Conservation (phyloP, 208 protist genomes). For the Acanthamoeba castellanii region DNA sequence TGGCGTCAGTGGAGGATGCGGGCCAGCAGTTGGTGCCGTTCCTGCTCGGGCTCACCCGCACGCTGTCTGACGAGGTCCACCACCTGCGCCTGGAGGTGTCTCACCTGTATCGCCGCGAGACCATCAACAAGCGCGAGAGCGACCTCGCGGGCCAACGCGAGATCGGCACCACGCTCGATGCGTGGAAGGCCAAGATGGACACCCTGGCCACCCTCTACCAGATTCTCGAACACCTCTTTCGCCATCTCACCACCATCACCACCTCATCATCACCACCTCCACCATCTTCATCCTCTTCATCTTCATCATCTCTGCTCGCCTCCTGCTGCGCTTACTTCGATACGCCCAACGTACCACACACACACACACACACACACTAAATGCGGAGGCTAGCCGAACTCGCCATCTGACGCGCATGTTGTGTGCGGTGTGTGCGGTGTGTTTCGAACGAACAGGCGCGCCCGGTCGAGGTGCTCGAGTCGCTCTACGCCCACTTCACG, state of each 20-base stretch:
- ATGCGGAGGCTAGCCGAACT: too few relatives aligned
- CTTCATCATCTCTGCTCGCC: not conserved
- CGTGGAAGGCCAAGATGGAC: not conserved
- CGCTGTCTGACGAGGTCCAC: not conserved
- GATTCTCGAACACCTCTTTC: not conserved
- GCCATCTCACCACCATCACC: not conserved
- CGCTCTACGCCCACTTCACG: not conserved
- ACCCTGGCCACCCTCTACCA: slow-evolving; percentile 25
- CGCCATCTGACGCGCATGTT: too few relatives aligned
- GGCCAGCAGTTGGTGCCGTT: not conserved
- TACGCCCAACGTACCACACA: not conserved
- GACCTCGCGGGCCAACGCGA: not conserved
- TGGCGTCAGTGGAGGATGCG: not conserved
- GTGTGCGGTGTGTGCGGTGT: too few relatives aligned
- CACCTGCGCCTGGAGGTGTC: not conserved
- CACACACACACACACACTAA: too few relatives aligned
- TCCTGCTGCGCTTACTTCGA: not conserved
- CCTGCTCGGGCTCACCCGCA: not conserved
- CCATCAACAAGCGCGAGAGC: slow-evolving; percentile 23
- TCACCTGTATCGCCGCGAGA: slow-evolving; percentile 1
- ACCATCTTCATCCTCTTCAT: not conserved
- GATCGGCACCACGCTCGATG: not conserved
- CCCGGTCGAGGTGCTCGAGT: not conserved
- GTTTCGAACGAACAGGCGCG: not conserved
- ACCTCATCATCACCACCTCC: not conserved